phyloP scores from a whole-genome alignment of 768 basidiomycete genomes.

The Leccinum incarnatum region DNA sequence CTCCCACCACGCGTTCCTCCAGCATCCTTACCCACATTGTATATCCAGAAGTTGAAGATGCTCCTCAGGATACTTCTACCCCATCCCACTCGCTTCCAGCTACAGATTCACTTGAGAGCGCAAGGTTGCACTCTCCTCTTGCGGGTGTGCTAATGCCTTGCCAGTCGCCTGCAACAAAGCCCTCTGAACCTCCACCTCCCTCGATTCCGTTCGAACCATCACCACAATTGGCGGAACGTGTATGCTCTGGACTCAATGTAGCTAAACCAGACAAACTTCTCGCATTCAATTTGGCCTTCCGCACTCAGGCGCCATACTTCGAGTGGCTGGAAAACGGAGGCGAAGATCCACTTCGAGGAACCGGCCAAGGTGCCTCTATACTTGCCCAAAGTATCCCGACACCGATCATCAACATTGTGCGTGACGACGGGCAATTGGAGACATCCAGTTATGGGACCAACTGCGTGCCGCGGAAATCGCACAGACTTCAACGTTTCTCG shows the following conservation, averaged over 20 bases:
- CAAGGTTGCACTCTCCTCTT: background rate
- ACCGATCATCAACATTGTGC: background rate
- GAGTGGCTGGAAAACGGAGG: slow-evolving; percentile 70
- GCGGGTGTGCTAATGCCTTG: background rate
- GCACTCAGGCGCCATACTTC: slow-evolving; percentile 53
- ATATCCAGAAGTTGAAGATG: slow-evolving; percentile 9
- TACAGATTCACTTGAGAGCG: background rate
- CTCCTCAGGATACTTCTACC: background rate
- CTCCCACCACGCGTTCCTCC: slow-evolving; percentile 18
- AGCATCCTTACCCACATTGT: slow-evolving; percentile 22
- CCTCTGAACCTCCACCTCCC: background rate
- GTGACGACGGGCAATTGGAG: background rate
- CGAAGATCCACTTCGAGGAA: slow-evolving; percentile 27
- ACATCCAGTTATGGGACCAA: background rate
- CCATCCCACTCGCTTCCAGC: background rate
- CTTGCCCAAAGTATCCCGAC: background rate
- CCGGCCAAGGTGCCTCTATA: slow-evolving; percentile 18
- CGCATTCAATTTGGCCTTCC: slow-evolving; percentile 74
- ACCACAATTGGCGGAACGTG: background rate
- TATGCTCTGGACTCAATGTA: background rate
- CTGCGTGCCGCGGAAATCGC: slow-evolving; percentile 34
- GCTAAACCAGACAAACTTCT: slow-evolving; percentile 28
- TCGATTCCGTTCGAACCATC: background rate
- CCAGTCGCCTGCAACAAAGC: background rate
- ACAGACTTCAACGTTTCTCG: slow-evolving; percentile 66